Base-by-base conservation (phyloP, 768 basidiomycete genomes). In the Psilocybe tampanensis region DNA sequence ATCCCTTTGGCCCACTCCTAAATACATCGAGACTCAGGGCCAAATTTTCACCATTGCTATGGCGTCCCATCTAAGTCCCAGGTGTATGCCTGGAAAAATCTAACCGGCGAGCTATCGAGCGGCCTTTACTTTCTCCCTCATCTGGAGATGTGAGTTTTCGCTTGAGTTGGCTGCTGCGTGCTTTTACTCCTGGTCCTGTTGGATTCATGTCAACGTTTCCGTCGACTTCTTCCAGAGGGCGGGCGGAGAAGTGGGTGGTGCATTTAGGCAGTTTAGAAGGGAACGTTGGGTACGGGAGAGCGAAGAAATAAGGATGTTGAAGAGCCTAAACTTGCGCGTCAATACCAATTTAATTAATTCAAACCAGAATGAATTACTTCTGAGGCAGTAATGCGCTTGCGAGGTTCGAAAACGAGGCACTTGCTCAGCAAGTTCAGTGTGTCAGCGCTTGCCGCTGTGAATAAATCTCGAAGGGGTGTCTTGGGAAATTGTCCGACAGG, bases 211-310 rank as follows among this genome's bases (percentile, higher is more conserved):
- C 83, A 18, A 86, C 83, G 55, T 90, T 92, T 48, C 85, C 89
- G 54, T 94, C 89, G 11, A 90, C 78, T 63, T 94, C 91, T 64
- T 91, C 91, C 2, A 89, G 80, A 4, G 90, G 85, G 24, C 86
- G 78, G 18, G 74, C 70, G 6, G 74, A 64, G 21, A 75, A 65
- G 55, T 77, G 76, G 6, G 73, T 72, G 29, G 74, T 70, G 54
- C 80, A 81, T 83, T 95, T 93, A 0, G 97, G 97, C 1, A 99
- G 81, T 65, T 92, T 90, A 8, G 86, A 88, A 0, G 94, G 94
- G 60, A 92, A 89, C 0, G 95, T 89, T 0, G 97, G 95, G 62
- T 90, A 86, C 8, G 95, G 95, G 3, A 90, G 76, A 11, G 90
- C 84, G 41, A 84, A 83, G 77, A 98, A 98, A 72, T 96, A 98